Percentiles rank a stretch among this genome's conserved stretches.
These are phyloP conservation scores for Bruguiera parviflora DNA, from an alignment of 345 rosid genomes.

Conservation along the genomic window DNA sequence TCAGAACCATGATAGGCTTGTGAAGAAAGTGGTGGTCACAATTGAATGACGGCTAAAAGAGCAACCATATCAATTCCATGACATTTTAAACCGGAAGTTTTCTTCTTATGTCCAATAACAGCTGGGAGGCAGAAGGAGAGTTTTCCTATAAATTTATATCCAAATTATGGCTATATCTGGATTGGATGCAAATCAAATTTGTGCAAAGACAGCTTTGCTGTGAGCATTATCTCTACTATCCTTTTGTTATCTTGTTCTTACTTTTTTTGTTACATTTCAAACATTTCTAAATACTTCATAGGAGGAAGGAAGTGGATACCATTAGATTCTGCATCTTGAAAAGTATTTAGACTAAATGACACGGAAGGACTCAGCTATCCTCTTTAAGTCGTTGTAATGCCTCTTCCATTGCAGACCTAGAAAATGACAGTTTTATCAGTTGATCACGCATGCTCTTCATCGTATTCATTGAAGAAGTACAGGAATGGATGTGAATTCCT, in stretches of 20 bases:
- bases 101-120: too few species aligned
- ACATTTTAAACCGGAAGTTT: too few species aligned
- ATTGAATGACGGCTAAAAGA: too few species aligned
- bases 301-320: neutral
- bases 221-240: neutral
- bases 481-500: neutral
- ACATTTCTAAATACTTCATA: neutral
- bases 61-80: too few species aligned
- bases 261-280: neutral
- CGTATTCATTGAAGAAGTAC: neutral
- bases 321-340: neutral
- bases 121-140: too few species aligned
- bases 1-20: too few species aligned
- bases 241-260: neutral
- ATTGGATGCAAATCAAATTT: too few species aligned
- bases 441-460: too few species aligned
- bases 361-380: slow-evolving; percentile 84
- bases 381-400: slow-evolving; percentile 80
- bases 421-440: neutral
- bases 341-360: slow-evolving; percentile 39
- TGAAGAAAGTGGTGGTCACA: too few species aligned
- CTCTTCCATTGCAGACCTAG: slow-evolving; percentile 97
- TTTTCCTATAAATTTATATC: too few species aligned
- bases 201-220: too few species aligned
- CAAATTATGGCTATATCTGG: too few species aligned